These are phyloP conservation scores for Aurantiochytrium sp. DNA, from an alignment of 108 stramenopile genomes.

Conservation along the genomic window DNA sequence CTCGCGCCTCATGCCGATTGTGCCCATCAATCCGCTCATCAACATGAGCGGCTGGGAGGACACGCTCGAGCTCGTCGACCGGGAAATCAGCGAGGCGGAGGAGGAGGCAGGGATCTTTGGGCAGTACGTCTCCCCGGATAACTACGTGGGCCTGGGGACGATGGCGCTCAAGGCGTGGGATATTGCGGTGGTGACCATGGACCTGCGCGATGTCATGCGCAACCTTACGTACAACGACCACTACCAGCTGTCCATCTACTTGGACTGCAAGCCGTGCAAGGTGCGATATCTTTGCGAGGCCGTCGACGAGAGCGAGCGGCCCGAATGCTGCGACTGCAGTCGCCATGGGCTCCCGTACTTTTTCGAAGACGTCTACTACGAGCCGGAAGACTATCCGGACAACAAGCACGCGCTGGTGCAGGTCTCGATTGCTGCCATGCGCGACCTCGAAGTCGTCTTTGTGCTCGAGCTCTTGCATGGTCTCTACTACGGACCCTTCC, in stretches of 20 bases:
- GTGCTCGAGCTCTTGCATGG: slow-evolving; percentile 72
- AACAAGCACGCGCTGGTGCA: slow-evolving; percentile 71
- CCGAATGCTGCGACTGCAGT: slow-evolving; percentile 71
- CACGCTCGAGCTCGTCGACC: neutral
- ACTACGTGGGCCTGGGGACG: slow-evolving; percentile 42
- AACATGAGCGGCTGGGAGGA: slow-evolving; percentile 29
- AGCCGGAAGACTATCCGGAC: slow-evolving; percentile 45
- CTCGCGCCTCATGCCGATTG: slow-evolving; percentile 47
- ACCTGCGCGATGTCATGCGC: slow-evolving; percentile 54
- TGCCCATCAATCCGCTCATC: slow-evolving; percentile 49
- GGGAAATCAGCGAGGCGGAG: neutral
- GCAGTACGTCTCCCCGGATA: neutral
- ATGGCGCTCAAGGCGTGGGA: slow-evolving; percentile 60
- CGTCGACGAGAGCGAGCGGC: slow-evolving; percentile 35
- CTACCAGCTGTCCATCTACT: slow-evolving; percentile 67
- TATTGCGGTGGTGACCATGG: slow-evolving; percentile 66
- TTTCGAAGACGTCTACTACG: slow-evolving; percentile 43
- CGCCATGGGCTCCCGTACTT: slow-evolving; percentile 50
- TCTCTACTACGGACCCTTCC: slow-evolving; percentile 66
- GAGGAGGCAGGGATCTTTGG: neutral
- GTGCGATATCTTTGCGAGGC: slow-evolving; percentile 62
- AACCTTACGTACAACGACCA: slow-evolving; percentile 75
- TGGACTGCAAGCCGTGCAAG: slow-evolving; percentile 77
- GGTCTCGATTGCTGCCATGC: slow-evolving; percentile 57
- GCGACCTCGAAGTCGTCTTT: slow-evolving; percentile 58